phyloP scores from a whole-genome alignment of 176 grass and related monocot genomes.

The Urochloa ruziziensis region DNA sequence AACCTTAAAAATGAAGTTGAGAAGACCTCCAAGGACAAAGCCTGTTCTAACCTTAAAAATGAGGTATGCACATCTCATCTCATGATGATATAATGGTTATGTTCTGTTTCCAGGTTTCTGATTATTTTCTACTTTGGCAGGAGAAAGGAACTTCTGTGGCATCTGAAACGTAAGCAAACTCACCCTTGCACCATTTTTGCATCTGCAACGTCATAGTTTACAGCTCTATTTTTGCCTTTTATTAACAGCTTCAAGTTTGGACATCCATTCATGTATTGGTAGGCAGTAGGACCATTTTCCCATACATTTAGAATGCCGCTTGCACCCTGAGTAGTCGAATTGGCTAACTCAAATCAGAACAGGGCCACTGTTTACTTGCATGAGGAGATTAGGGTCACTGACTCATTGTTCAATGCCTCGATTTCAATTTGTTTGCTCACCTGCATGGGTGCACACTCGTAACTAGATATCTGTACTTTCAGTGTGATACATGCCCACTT shows the following conservation, averaged over 20 bases:
- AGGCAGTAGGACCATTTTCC: neutral
- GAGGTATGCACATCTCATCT: conserved; percentile 36
- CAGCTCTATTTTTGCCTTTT: neutral
- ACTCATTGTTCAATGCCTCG: neutral
- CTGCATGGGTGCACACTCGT: no score
- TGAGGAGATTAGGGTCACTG: neutral
- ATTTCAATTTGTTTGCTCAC: neutral
- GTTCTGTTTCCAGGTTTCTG: neutral
- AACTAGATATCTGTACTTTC: neutral
- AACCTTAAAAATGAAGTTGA: conserved; percentile 38
- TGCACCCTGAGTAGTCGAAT: neutral
- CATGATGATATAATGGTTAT: neutral
- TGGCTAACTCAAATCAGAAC: neutral
- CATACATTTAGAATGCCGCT: neutral
- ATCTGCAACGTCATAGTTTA: conserved; percentile 4
- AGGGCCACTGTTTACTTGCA: no score
- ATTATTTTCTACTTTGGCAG: conserved; percentile 38
- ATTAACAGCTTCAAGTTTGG: neutral
- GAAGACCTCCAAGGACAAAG: conserved; percentile 30
- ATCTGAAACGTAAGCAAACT: conserved; percentile 41
- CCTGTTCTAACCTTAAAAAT: no score
- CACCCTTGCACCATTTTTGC: neutral
- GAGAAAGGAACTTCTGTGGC: conserved; percentile 37
- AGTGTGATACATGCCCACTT: neutral
- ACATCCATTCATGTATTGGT: conserved; percentile 18